Base-by-base conservation (phyloP, 352 stramenopile genomes). In the Phytophthora pinifolia region DNA sequence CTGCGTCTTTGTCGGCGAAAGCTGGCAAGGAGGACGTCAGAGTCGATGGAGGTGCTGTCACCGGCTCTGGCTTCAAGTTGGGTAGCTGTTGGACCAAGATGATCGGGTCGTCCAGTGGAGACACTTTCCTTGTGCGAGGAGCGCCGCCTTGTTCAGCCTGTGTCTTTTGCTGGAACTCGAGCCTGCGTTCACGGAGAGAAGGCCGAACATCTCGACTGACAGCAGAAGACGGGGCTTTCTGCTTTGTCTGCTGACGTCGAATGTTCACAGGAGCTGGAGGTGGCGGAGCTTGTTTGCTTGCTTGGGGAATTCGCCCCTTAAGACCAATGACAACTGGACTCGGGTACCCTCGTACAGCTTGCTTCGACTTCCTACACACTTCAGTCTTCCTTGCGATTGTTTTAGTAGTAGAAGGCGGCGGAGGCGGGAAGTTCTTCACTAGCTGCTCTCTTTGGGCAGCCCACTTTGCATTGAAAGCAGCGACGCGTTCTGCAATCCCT, bases 31-130 rank as follows among this genome's bases (percentile, higher is more conserved):
- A 57, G n/a, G 44, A 48, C 12, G 20, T 31, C 12, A 61, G 9
- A 48, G 36, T 35, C 30, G 55, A 49, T 39, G 71, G 51, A 31
- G 58, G 38, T 47, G 72, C 13, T 46, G 8, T 32, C 27, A 41
- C 46, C 32, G 34, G 20, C 17, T 48, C 35, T 9, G 15, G 20
- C 1, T 1, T 25, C 20, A 71, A 70, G 25, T 76, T 62, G 7
- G 79, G 76, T 9, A 89, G 63, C 41, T 85, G 80, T 36, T 89
- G 82, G 14, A 92, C 82, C 8, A 92, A 50, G 43, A 92, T 86
- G 32, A 92, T 61, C 0, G 82, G 75, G 31, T 89, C 79, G 27
- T 92, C 74, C 3, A 88, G 62, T 8, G 72, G 74, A 35, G 56
- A 77, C 1, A 44, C 43, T 10, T 49, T 47, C 2, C 30, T 25